Percentiles rank a stretch among this genome's conserved stretches.
phyloP scores from a whole-genome alignment of 2,329 filamentous ascomycete genomes.

The Phialemoniopsis sp. region DNA sequence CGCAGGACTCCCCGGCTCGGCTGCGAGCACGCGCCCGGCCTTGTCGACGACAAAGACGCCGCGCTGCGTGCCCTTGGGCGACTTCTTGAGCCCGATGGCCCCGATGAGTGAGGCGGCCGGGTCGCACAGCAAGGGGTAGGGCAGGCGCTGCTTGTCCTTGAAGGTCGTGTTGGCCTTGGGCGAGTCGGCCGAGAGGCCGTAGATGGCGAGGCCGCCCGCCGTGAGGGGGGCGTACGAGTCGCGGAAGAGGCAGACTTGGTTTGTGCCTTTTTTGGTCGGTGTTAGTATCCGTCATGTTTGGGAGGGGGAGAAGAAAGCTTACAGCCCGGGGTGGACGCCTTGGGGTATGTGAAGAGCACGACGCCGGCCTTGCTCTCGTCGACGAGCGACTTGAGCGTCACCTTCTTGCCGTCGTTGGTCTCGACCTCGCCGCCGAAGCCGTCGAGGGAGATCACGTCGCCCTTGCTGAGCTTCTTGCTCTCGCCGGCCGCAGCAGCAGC shows the following conservation, averaged over 20 bases:
- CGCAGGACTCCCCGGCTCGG: conserved; percentile 71
- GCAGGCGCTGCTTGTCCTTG: conserved; percentile 85
- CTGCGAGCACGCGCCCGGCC: conserved; percentile 66
- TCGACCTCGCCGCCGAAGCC: conserved; percentile 69
- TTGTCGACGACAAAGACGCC: conserved; percentile 89
- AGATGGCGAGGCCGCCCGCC: conserved; percentile 77
- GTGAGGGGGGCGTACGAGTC: conserved; percentile 77
- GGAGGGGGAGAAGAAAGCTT: conserved; percentile 33
- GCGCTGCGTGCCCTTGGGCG: conserved; percentile 72
- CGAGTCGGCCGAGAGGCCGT: conserved; percentile 82
- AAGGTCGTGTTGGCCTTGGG: conserved; percentile 92
- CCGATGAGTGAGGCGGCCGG: conserved; percentile 67
- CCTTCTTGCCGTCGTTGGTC: conserved; percentile 79
- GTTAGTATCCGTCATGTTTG: background rate
- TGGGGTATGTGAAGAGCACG: conserved; percentile 93
- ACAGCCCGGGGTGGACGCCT: conserved; percentile 93
- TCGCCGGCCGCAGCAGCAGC: conserved; percentile 26
- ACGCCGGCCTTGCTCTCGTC: conserved; percentile 81
- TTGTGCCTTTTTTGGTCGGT: conserved; percentile 65
- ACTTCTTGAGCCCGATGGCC: conserved; percentile 88
- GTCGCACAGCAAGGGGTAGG: conserved; percentile 87
- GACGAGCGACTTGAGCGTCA: conserved; percentile 74
- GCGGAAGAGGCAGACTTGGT: conserved; percentile 88
- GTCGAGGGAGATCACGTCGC: conserved; percentile 52
- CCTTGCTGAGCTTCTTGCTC: conserved; percentile 42